phyloP scores from a whole-genome alignment of 345 rosid species.

The Sonneratia alba region DNA sequence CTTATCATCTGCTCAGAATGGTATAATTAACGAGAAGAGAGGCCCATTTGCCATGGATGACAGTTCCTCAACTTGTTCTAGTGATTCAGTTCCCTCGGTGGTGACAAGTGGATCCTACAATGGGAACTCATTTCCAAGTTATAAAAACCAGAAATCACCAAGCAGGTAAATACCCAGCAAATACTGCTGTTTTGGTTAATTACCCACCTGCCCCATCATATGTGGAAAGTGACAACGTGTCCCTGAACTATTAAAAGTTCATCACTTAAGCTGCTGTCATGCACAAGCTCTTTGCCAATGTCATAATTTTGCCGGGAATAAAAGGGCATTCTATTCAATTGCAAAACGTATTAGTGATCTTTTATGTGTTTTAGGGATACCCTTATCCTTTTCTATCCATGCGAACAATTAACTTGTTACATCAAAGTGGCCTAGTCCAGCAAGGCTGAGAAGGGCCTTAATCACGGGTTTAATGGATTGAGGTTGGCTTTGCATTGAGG shows the following conservation, averaged over 20 bases:
- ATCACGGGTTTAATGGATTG: neutral
- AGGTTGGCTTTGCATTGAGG: neutral
- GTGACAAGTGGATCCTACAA: conserved; percentile 51
- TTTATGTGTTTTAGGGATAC: too few species aligned
- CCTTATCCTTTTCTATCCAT: neutral
- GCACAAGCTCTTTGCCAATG: neutral
- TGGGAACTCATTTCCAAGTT: conserved; percentile 33
- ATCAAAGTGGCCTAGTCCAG: neutral
- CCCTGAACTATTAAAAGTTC: neutral
- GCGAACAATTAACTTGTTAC: neutral
- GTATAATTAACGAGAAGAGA: conserved; percentile 42
- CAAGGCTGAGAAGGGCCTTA: neutral
- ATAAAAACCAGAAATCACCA: conserved; percentile 38
- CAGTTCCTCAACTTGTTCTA: conserved; percentile 87
- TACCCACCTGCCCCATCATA: neutral
- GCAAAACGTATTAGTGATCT: neutral
- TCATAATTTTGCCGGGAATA: neutral
- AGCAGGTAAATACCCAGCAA: conserved; percentile 26
- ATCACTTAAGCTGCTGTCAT: conserved; percentile 6
- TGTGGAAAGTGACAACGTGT: neutral
- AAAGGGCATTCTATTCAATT: neutral
- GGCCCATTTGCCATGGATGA: conserved; percentile 61
- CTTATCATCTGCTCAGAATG: conserved; percentile 43
- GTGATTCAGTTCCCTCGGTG: conserved; percentile 63
- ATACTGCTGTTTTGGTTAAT: neutral